Evolutionary conservation across 495 filamentous ascomycete genomes (phyloP), one percentile per base, ranked within the genome.

Genomic region (Tetracladium setigerum): DNA sequence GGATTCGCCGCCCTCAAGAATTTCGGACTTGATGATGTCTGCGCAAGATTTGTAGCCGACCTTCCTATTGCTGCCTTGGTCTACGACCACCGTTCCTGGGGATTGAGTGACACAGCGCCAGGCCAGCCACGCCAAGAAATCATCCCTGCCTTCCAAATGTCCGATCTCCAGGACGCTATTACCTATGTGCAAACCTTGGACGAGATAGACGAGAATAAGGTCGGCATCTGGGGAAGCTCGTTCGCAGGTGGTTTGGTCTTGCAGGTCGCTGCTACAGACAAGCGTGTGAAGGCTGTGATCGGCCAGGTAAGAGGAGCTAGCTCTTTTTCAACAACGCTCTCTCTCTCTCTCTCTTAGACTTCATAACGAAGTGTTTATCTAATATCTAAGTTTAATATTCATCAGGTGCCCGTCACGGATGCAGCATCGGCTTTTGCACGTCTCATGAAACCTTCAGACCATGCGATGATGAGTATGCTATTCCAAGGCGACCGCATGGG

Each of bases 41-140:
- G 60, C 1, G 53, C 48, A 24, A 41, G 56, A 30, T 66, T 67
- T 53, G 50, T 54, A 12, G 7, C 54, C 17, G 59, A 61, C 16
- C 50, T 56, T 4, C 57, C 32, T 37, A 37, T 58, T 36, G 42
- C 27, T 19, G 50, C 49, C 16, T 50, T 69, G 2, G 47, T 67
- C 4, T 69, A 66, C 41, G 63, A 69, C 39, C 61, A 67, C 38
- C 59, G 65, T 24, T 50, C 54, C 48, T 66, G 57, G 48, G 66
- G 66, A 24, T 53, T 57, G 15, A 66, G 62, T 49, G 66, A 65
- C 35, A 59, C 56, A 4, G n/a, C 41, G 17, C 62, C 63, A 1
- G 48, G 58, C 2, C 5, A 31, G 1, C 43, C 13, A 10, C 38
- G 42, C 15, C 49, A 63, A 7, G 62, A 69, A 40, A 58, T 61